Evolutionary conservation across 768 basidiomycete species (phyloP), one percentile per base, ranked within the genome.

Genomic region (Panaeolus papilionaceus): DNA sequence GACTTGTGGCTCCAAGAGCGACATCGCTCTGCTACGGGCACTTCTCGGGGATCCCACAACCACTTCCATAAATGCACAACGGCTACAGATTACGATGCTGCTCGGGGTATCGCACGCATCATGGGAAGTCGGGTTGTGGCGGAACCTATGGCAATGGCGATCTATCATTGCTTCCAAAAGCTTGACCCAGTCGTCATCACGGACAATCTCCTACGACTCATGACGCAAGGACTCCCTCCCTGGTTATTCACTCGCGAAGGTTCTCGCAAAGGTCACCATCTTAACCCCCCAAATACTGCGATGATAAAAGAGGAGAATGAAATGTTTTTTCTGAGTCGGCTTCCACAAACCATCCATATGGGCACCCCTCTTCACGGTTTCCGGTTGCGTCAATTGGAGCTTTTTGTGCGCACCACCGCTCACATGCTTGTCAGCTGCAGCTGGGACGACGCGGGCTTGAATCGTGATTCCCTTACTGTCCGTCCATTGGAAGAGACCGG

Each of bases 1-100:
- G 63, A 64, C 37, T 33, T 64, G 26, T 64, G 63, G 63, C 63
- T 64, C 28, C 42, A 64, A 23, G 63, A 64, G 33, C 23, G 63
- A 40, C 42, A 64, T 8, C 63, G 63, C 11, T 33, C 47, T n/a
- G 63, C 63, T 7, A 28, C 42, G 4, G 8, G 28, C 7, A 42
- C 20, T 11, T 18, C 63, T 26, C 23, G 42, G 6, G 42, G 12
- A 16, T 42, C 63, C 3, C 23, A 7, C 39, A 42, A 47, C 40
- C 37, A 51, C n/a, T 64, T 64, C 45, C 38, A 28, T 7, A 64
- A 38, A 7, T 45, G 64, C 26, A 28, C 12, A 5, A 2, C 10
- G 10, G 8, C 11, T 51, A 47, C 20, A 6, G 64, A 64, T 20
- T 51, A 45, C 11, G 64, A 64, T 28, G 47, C 64, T 18, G 42